Evolutionary conservation across 169 alveolate species (phyloP).

Genomic region (Plasmodium cynomolgi): DNA sequence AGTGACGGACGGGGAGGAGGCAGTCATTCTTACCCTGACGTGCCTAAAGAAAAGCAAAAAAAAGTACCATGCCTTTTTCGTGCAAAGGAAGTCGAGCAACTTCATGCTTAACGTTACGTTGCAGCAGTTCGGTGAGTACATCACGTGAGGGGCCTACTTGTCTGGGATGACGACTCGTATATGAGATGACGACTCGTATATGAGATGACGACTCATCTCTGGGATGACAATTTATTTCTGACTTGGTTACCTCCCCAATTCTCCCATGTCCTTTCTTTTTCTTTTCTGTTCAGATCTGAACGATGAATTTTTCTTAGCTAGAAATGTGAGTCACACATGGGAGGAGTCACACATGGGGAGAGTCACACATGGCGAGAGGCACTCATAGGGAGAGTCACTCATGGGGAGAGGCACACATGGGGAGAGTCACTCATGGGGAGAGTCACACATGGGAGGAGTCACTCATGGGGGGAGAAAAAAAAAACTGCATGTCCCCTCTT

Average conservation of each 20-base stretch:
- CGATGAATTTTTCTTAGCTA: constrained; percentile 30
- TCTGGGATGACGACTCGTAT: background rate
- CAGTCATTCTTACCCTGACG: constrained; percentile 4
- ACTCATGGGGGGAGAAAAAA: background rate
- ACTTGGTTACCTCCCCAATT: background rate
- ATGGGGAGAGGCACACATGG: background rate
- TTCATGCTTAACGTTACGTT: constrained; percentile 50
- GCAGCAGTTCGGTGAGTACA: constrained; percentile 38
- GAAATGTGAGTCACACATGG: constrained; percentile 7
- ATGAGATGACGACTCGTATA: background rate
- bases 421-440: background rate
- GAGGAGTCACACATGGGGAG: background rate
- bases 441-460: background rate
- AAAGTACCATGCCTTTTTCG: constrained; percentile 38
- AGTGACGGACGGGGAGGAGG: background rate
- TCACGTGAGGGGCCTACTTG: background rate
- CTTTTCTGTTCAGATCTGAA: constrained; percentile 21
- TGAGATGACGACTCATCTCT: too few relatives aligned
- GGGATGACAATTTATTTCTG: background rate
- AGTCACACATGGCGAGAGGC: too few relatives aligned
- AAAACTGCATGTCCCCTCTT: background rate
- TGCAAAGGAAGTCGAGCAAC: constrained; percentile 7
- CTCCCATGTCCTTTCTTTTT: background rate
- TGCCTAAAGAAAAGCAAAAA: constrained; percentile 33
- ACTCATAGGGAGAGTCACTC: too few relatives aligned